Evolutionary conservation across 805 yeast genomes (phyloP).

Genomic region (Sugiyamaella floridensis): DNA sequence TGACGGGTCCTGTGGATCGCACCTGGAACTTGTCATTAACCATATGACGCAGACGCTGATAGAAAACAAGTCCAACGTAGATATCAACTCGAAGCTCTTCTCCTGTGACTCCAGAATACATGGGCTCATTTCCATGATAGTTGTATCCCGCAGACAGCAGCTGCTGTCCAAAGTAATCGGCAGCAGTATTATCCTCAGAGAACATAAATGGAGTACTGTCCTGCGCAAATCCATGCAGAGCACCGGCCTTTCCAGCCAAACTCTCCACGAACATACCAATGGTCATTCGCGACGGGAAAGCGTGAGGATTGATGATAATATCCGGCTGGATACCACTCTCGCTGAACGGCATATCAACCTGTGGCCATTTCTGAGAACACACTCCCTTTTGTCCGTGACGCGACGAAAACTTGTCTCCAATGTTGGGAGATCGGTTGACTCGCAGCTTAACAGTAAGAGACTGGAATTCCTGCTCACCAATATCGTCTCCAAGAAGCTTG

Average conservation of each 20-base stretch:
- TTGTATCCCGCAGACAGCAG: constrained; percentile 82
- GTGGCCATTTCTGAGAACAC: constrained; percentile 97
- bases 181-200: constrained; percentile 88
- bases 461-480: constrained; percentile 72
- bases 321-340: constrained; percentile 97
- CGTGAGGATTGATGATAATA: constrained; percentile 96
- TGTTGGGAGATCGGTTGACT: constrained; percentile 83
- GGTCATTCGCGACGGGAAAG: constrained; percentile 99
- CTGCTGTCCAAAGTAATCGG: constrained; percentile 96
- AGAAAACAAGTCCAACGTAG: constrained; percentile 93
- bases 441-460: constrained; percentile 80
- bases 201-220: constrained; percentile 97
- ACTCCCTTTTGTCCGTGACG: constrained; percentile 99
- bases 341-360: constrained; percentile 92
- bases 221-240: constrained; percentile 94
- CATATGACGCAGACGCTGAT: constrained; percentile 98
- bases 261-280: constrained; percentile 99
- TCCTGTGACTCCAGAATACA: constrained; percentile 98
- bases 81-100: constrained; percentile 95
- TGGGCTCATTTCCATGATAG: constrained; percentile 97
- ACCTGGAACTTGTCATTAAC: constrained; percentile 99
- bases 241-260: constrained; percentile 98
- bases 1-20: constrained; percentile 97
- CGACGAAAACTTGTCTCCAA: constrained; percentile 96
- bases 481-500: constrained; percentile 80